A percentile compares a stretch with the other conserved stretches of the same genome.
Conservation (phyloP, 495 filamentous ascomycete genomes). For the Penicillium tannophilum region DNA sequence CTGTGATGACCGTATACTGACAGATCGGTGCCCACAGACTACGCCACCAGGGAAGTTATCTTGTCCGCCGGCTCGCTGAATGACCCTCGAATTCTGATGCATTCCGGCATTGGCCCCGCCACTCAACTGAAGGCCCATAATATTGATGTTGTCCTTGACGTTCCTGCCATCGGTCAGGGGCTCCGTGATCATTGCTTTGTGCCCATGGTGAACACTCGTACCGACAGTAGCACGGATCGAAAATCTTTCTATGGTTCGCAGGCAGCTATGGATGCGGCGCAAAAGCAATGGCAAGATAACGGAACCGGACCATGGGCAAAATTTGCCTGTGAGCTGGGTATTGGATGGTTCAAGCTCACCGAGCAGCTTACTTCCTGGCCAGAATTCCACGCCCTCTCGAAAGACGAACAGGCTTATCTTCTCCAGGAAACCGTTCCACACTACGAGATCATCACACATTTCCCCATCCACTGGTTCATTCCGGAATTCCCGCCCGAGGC, state of each 20-base stretch:
- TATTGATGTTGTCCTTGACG: constrained; percentile 29
- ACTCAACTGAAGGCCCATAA: constrained; percentile 22
- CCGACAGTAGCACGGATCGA: constrained; percentile 24
- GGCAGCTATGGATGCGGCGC: constrained; percentile 36
- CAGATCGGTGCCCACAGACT: constrained; percentile 3
- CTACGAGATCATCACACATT: constrained; percentile 42
- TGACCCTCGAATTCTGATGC: constrained; percentile 50
- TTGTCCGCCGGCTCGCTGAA: constrained; percentile 48
- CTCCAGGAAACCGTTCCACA: constrained; percentile 43
- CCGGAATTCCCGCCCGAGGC: constrained; percentile 28
- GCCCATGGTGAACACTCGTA: constrained; percentile 24
- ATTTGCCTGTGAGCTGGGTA: constrained; percentile 41
- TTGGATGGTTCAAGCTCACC: constrained; percentile 55
- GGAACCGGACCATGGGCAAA: constrained; percentile 47
- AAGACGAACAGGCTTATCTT: constrained; percentile 36
- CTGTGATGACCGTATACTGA: not conserved
- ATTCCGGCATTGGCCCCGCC: constrained; percentile 43
- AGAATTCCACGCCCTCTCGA: constrained; percentile 46
- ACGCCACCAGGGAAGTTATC: constrained; percentile 45
- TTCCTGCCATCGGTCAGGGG: constrained; percentile 33
- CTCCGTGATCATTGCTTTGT: constrained; percentile 32
- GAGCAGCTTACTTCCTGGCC: constrained; percentile 33
- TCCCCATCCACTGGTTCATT: constrained; percentile 32
- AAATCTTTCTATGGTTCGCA: constrained; percentile 32
- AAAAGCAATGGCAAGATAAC: constrained; percentile 48